These are phyloP conservation scores for Ensete glaucum DNA, from an alignment of 176 grass and related monocot species.

Conservation along the genomic window DNA sequence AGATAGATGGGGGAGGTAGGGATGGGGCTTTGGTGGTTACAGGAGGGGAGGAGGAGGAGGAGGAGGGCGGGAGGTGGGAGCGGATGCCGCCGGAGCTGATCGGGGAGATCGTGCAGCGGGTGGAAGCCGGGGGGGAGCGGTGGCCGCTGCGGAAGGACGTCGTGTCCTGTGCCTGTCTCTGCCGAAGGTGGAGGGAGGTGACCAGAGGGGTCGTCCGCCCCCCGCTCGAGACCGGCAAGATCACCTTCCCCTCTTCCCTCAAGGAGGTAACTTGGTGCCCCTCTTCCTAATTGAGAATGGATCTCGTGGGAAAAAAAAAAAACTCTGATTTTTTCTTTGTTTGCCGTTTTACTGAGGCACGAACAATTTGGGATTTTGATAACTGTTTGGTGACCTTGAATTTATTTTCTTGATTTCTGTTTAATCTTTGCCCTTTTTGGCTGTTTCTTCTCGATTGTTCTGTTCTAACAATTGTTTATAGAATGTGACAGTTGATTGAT, in stretches of 20 bases:
- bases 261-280: constrained; percentile 47
- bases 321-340: not conserved
- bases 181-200: constrained; percentile 57
- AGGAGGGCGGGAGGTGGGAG: constrained; percentile 64
- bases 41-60: constrained; percentile 5
- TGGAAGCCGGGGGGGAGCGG: constrained; percentile 61
- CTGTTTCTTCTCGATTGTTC: not conserved
- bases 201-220: constrained; percentile 44
- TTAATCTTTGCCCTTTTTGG: not conserved
- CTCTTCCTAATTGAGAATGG: not conserved
- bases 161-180: constrained; percentile 74
- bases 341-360: not conserved
- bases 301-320: not conserved
- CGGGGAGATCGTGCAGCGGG: constrained; percentile 56
- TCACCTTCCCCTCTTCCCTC: constrained; percentile 86
- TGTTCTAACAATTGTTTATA: not conserved
- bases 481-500: not conserved
- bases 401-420: not conserved
- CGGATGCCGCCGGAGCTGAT: constrained; percentile 67
- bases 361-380: not conserved
- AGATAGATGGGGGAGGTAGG: not conserved
- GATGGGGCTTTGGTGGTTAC: constrained; percentile 22
- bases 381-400: not conserved
- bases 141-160: constrained; percentile 81
- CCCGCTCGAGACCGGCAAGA: constrained; percentile 62